Base-by-base conservation (phyloP, 768 basidiomycete genomes). In the Coprinopsis strossmayeri region DNA sequence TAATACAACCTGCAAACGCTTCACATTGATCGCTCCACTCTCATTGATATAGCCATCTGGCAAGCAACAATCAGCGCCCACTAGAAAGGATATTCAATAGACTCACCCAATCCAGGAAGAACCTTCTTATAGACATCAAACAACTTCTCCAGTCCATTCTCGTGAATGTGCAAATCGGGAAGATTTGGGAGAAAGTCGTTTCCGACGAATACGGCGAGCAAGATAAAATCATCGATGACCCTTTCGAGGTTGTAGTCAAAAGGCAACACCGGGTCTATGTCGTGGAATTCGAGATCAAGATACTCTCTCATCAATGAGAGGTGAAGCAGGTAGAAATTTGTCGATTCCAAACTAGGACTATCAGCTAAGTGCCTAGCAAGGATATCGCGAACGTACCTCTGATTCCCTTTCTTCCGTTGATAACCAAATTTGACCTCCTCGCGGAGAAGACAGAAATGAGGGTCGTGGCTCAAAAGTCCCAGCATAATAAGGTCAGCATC, bases 401-500 rank as follows among this genome's bases (percentile, higher is more conserved):
- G 77, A 57, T 72, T 77, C 40, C 74, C 73, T 67, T 91, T 94
- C 72, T 79, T 89, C 67, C 80, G 64, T 15, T 81, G 68, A 21
- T 91, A 87, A 5, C 96, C 95, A 69, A 99, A 98, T 62, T 95
- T 94, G 60, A 99, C 96, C 66, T 99, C 96, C 68, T 99, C 96
- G 48, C 96, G 82, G 56, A 99, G 71, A 48, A 98, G 73, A 68
- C 95, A 98, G 68, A 97, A 99, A 68, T 99, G 96, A 1, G 96
- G 96, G 66, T 99, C 96, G 66, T 98, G 96, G 62, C 91, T 94
- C 59, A 98, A 72, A 35, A 99, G 71, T 21, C 94, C 94, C 59
- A 99, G 76, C 96, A 99, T 99, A 68, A 99, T 91, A 55, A 99
- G 69, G 69, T 99, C 96, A 26, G 96, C 96, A 62, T 99, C 96